Evolutionary conservation across 148 eudicot species (phyloP).

Genomic region (Heliamphora exappendiculata): DNA sequence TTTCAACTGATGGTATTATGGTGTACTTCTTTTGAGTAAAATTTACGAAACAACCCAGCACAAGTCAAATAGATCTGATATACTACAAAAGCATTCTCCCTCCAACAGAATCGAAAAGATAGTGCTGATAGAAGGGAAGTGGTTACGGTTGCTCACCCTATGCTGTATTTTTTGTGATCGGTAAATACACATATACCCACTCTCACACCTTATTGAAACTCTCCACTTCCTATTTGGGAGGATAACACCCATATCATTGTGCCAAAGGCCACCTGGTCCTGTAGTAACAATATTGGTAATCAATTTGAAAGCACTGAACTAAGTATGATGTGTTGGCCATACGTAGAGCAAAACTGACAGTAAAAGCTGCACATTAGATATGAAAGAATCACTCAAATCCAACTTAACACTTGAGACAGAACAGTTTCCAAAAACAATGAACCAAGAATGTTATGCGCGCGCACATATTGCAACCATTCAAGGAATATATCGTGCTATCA

Average conservation of each 20-base stretch:
- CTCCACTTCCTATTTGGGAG: background rate
- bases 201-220: no score
- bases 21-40: background rate
- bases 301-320: no score
- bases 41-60: background rate
- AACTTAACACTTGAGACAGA: no score
- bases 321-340: background rate
- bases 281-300: no score
- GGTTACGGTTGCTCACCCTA: background rate
- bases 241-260: no score
- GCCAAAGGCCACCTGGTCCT: no score
- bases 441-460: background rate
- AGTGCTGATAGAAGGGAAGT: background rate
- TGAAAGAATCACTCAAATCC: background rate
- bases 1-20: background rate
- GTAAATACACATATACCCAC: no score
- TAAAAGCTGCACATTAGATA: background rate
- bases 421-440: background rate
- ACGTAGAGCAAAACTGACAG: background rate
- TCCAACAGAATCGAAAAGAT: background rate
- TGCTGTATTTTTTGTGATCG: no score
- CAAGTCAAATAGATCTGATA: background rate
- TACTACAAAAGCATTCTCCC: no score
- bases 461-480: no score
- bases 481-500: background rate